Conservation (phyloP, 2,329 filamentous ascomycete genomes). For the Aspergillus ochraceoroseus region DNA sequence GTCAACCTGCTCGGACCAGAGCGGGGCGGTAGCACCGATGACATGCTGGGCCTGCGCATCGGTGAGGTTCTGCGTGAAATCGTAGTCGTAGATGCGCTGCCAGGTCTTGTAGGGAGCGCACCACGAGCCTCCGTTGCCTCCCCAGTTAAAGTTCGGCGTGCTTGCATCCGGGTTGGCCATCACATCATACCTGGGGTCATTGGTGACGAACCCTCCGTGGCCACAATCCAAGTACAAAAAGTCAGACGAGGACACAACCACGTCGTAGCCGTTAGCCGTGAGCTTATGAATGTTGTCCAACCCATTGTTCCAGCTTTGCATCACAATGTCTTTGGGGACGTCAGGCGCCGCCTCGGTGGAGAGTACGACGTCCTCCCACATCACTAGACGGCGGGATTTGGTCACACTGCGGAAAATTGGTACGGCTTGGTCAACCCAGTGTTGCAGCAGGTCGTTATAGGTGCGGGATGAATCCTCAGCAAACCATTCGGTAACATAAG, state of each 20-base stretch:
- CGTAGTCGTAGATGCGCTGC: conserved; percentile 58
- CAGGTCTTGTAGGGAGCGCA: conserved; percentile 57
- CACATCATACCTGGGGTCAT: conserved; percentile 55
- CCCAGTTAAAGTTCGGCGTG: conserved; percentile 51
- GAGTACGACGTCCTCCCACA: conserved; percentile 55
- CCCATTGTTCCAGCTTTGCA: conserved; percentile 55
- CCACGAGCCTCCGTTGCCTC: conserved; percentile 53
- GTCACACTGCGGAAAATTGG: conserved; percentile 47
- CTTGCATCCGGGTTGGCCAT: conserved; percentile 48
- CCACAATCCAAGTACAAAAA: conserved; percentile 57
- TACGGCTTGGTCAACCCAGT: conserved; percentile 51
- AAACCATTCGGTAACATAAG: conserved; percentile 48
- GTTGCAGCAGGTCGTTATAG: conserved; percentile 51
- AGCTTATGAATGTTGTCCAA: conserved; percentile 50
- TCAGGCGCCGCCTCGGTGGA: conserved; percentile 43
- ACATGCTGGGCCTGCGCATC: conserved; percentile 46
- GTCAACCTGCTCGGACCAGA: conserved; percentile 55
- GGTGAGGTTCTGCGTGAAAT: conserved; percentile 51
- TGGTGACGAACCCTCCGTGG: conserved; percentile 51
- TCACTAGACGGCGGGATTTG: conserved; percentile 50
- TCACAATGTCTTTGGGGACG: conserved; percentile 50
- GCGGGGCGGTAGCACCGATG: conserved; percentile 50
- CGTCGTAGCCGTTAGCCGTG: conserved; percentile 49
- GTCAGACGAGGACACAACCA: conserved; percentile 54
- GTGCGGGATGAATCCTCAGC: conserved; percentile 47